Base-by-base conservation (phyloP, 2,329 filamentous ascomycete genomes). In the Trematosphaeria pertusa region DNA sequence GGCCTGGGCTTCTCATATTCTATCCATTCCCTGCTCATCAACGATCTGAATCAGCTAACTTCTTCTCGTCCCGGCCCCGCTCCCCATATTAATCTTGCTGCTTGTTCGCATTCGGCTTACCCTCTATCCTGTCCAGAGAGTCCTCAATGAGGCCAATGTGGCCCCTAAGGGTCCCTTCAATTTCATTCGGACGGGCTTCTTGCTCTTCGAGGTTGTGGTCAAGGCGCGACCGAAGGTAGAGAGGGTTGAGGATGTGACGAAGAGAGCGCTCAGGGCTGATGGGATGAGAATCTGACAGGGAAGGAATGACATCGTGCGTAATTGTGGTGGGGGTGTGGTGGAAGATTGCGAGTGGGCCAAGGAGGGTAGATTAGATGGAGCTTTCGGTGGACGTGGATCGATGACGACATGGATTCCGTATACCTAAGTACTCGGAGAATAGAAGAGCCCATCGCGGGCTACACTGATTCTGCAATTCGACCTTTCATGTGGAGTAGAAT, bases 91-190 rank as follows among this genome's bases (percentile, higher is more conserved):
- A 61, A 55, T 73, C 74, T 54, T 70, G 57, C 24, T 71, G 61
- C 46, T 67, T 68, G 34, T 67, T 60, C 30, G 62, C 59, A 37
- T 67, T 64, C 9, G 46, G 55, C 51, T 72, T 74, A 18, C 72
- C 70, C 51, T 79, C 76, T n/a, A 78, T 54, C 4, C 74, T 58
- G 48, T 78, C 74, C 17, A 78, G 51, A 5, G 71, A 64, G 26
- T 78, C 76, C 50, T 79, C 75, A 32, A 78, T 78, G 14, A 78
- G 38, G 1, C 75, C 75, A 47, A 78, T 77, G 46, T 78, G 76
- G 2, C 75, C 75, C 46, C 75, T 55, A 26, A 78, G 48, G 11
- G 75, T 79, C 5, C 76, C 75, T 54, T 79, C 76, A 2, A 79
- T 66, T 44, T 78, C 75, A 40, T 78, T 75, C 54, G 77, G 69